Evolutionary conservation across 805 yeast genomes (phyloP).

Genomic region (Yarrowia sp.): DNA sequence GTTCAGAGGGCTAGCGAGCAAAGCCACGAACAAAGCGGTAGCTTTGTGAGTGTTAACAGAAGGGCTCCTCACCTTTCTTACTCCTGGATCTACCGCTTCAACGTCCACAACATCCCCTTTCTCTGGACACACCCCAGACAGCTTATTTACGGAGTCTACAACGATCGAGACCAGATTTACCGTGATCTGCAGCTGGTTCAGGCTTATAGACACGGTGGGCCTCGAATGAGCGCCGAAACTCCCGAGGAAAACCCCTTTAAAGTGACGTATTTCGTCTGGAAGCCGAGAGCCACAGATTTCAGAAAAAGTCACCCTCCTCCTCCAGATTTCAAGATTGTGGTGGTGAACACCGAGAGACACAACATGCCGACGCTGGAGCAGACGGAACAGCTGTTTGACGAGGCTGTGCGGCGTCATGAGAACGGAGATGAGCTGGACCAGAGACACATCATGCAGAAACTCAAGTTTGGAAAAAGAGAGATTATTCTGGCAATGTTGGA

Average conservation of each 20-base stretch:
- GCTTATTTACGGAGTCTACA: constrained; percentile 33
- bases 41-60: too few relatives aligned
- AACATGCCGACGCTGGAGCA: constrained; percentile 50
- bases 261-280: constrained; percentile 72
- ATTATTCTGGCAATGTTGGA: constrained; percentile 75
- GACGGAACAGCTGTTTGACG: constrained; percentile 49
- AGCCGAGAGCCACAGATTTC: constrained; percentile 66
- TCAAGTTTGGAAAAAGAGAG: constrained; percentile 62
- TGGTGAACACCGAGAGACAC: constrained; percentile 55
- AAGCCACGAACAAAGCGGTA: too few relatives aligned
- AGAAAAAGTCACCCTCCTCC: constrained; percentile 66
- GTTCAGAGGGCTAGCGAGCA: constrained; percentile 50
- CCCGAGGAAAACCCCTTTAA: constrained; percentile 15
- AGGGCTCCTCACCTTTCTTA: background rate
- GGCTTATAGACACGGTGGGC: constrained; percentile 41
- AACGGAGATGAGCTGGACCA: constrained; percentile 42
- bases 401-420: constrained; percentile 24
- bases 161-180: constrained; percentile 41
- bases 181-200: constrained; percentile 44
- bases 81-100: constrained; percentile 25
- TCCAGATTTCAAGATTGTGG: constrained; percentile 80
- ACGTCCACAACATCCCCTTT: constrained; percentile 27
- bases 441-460: constrained; percentile 50
- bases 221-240: background rate
- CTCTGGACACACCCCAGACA: constrained; percentile 11